Evolutionary conservation across 768 basidiomycete genomes (phyloP), one percentile per base, ranked within the genome.

Genomic region (Pluteus cervinus): DNA sequence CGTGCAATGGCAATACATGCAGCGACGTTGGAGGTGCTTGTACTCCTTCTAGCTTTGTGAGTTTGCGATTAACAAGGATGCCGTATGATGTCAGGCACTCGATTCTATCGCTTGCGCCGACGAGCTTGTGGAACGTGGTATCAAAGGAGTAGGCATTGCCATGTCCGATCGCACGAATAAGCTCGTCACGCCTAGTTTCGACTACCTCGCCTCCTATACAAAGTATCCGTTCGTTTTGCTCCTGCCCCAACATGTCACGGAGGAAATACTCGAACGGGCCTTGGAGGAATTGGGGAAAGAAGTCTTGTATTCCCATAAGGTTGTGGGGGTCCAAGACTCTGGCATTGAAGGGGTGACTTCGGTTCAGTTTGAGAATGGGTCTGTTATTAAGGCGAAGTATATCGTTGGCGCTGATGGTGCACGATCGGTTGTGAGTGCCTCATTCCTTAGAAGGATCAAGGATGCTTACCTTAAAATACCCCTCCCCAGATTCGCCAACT

Each of bases 351-450:
- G 49, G 8, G 17, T 65, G 9, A 60, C 69, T 10, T 71, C 70
- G n/a, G 45, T 51, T 0, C n/a, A n/a, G n/a, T 73, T 77, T 43
- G 69, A 74, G 21, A 59, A 63, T 30, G 73, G 74, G 3, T 60
- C 60, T 24, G 48, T 55, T 9, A 60, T 76, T 24, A 60, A 51
- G 3, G 51, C 73, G 10, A 62, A 60, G 23, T 74, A 72, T 48
- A 64, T 75, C 4, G 46, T 76, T 22, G 74, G 69, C 16, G 72
- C 74, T 4, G 75, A 78, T 46, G 74, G 75, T 3, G 54, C 70
- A 3, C 61, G 50, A 40, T 76, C 73, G 1, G 45, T 50, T 23
- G 75, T 74, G 46, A 48, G n/a, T n/a, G 43, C 33, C 5, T 24
- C 9, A 5, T 7, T 33, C 18, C n/a, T 20, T 6, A 25, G 24